A percentile compares a stretch with the other conserved stretches of the same genome.
These are phyloP conservation scores for Diplotaxis tenuifolia DNA, from an alignment of 345 rosid genomes.

Conservation along the genomic window DNA sequence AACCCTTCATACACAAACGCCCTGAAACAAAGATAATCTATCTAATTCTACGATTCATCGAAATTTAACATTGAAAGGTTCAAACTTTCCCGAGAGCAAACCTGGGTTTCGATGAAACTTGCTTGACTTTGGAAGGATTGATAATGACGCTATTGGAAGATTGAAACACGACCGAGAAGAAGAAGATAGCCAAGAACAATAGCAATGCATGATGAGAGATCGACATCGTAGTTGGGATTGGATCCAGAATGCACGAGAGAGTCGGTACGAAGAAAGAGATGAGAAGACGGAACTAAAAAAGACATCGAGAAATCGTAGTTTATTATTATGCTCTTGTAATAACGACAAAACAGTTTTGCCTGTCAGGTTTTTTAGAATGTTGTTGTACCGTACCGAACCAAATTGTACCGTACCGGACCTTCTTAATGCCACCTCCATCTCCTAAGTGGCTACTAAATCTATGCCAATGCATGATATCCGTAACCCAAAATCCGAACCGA, in stretches of 20 bases:
- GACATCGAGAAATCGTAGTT: not conserved
- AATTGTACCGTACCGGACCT: not conserved
- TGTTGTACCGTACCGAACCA: not conserved
- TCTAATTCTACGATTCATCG: not conserved
- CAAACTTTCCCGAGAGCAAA: not conserved
- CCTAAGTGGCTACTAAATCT: too few species aligned
- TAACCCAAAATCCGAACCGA: too few species aligned
- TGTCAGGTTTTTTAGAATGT: not conserved
- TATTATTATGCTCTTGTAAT: slow-evolving; percentile 6
- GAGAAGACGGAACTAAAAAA: not conserved
- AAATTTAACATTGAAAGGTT: not conserved
- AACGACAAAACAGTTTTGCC: slow-evolving; percentile 23
- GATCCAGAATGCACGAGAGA: slow-evolving; percentile 24
- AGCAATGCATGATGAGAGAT: slow-evolving; percentile 21
- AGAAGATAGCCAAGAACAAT: slow-evolving; percentile 38
- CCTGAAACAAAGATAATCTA: slow-evolving; percentile 41
- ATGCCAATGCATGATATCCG: too few species aligned
- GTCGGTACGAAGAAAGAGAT: not conserved
- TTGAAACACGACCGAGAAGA: slow-evolving; percentile 41
- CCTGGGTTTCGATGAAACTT: slow-evolving; percentile 84
- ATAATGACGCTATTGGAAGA: slow-evolving; percentile 49
- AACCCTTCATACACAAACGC: slow-evolving; percentile 95
- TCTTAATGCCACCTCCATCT: too few species aligned
- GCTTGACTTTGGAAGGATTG: slow-evolving; percentile 80
- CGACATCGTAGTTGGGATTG: slow-evolving; percentile 21